Conservation (phyloP, 2,329 filamentous ascomycete species). For the Trichoderma atroviride region DNA sequence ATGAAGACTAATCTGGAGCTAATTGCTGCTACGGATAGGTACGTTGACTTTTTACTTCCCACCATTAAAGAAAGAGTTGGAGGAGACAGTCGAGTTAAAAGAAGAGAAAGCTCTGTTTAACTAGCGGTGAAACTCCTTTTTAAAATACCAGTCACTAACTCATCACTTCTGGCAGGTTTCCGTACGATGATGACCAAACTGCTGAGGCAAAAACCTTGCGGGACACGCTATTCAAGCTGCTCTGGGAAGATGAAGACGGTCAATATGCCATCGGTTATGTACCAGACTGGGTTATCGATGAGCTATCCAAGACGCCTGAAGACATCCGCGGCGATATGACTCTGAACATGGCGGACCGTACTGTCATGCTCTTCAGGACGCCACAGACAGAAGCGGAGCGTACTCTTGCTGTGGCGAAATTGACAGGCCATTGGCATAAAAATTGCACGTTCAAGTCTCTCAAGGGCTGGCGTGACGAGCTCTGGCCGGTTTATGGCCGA, state of each 20-base stretch:
- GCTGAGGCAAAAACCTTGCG: conserved; percentile 58
- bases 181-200: conserved; percentile 65
- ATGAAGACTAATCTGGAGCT: conserved; percentile 53
- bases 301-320: conserved; percentile 52
- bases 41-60: conserved; percentile 35
- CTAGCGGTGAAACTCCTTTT: not conserved
- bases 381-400: conserved; percentile 64
- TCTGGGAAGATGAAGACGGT: conserved; percentile 65
- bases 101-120: not conserved
- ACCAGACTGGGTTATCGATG: conserved; percentile 52
- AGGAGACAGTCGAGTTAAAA: not conserved
- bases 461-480: conserved; percentile 76
- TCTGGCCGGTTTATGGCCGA: conserved; percentile 75
- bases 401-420: conserved; percentile 56
- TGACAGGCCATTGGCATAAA: conserved; percentile 69
- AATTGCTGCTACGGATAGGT: conserved; percentile 58
- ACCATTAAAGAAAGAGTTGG: not conserved
- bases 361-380: conserved; percentile 61
- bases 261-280: conserved; percentile 66
- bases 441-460: conserved; percentile 74
- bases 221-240: conserved; percentile 67
- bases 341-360: conserved; percentile 61
- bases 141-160: not conserved
- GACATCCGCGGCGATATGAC: conserved; percentile 60
- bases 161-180: conserved; percentile 62